Base-by-base conservation (phyloP, 805 yeast species). In the Priceomyces fermenticarens region DNA sequence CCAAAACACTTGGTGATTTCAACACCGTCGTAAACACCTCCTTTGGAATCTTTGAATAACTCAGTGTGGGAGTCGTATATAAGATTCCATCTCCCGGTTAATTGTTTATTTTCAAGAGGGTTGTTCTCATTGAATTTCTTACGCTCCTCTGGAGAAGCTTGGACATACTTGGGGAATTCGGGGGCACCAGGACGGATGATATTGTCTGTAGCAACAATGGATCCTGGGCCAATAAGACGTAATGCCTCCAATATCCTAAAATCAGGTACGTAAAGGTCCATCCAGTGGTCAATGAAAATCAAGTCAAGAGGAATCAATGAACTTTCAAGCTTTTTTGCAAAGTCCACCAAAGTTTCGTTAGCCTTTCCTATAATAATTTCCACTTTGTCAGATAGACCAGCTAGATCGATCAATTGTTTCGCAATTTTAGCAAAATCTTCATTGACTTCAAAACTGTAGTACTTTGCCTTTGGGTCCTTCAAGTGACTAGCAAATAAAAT, bases 211-310 rank as follows among this genome's bases (percentile, higher is more conserved):
- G 58, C 52, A 17, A 73, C 48, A 3, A 55, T 43, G 1, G 77
- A 59, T 0, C 73, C 77, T 7, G 64, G 65, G 0, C 59, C 63
- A 32, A 73, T 54, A 38, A 70, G 53, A 11, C 65, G 62, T 30
- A 67, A 45, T 0, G 72, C 46, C 43, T 73, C 78, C 30, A 71
- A 46, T 3, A 69, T 58, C 28, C 77, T 52, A 26, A 71, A 51
- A 42, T 72, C 76, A 4, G 75, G 67, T 16, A 69, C 56, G 44
- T 70, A 73, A 35, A 48, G 35, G 10, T 57, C 58, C 40, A 65
- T 64, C 50, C 57, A 52, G 44, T 72, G 77, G 48, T 73, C 73
- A 35, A 73, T 56, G 38, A 73, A 63, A 3, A 67, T 49, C 29
- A 71, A 49, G 39, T 70, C 75, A 1, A 65, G 47, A 2, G 64